A percentile compares a stretch with the other conserved stretches of the same genome.
Evolutionary conservation across 73 alveolate genomes (phyloP).

Genomic region (Paramecium octaurelia): DNA sequence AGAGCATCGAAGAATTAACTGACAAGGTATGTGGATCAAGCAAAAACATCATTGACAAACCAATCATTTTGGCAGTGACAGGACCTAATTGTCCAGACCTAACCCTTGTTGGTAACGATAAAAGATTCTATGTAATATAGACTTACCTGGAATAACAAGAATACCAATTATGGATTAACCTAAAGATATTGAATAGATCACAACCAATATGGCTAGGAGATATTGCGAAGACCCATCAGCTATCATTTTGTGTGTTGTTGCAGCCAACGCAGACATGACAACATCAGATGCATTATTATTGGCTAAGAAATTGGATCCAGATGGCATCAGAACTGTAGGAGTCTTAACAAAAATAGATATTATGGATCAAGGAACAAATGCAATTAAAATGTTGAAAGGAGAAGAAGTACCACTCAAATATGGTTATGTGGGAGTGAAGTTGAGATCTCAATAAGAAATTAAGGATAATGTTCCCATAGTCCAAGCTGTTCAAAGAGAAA

Average conservation of each 20-base stretch:
- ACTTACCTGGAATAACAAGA: slow-evolving; percentile 97
- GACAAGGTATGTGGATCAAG: slow-evolving; percentile 72
- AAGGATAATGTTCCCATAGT: slow-evolving; percentile 69
- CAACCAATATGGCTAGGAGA: slow-evolving; percentile 90
- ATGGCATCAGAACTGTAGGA: slow-evolving; percentile 78
- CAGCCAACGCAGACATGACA: slow-evolving; percentile 78
- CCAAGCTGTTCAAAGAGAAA: slow-evolving; percentile 71
- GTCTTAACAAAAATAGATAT: slow-evolving; percentile 78
- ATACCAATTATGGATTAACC: slow-evolving; percentile 91
- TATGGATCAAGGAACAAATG: slow-evolving; percentile 79
- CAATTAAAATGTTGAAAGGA: slow-evolving; percentile 71
- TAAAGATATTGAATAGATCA: slow-evolving; percentile 84
- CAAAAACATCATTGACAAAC: slow-evolving; percentile 80
- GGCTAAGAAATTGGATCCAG: slow-evolving; percentile 72
- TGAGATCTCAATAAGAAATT: slow-evolving; percentile 77
- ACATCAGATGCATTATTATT: slow-evolving; percentile 74
- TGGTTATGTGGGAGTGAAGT: slow-evolving; percentile 83
- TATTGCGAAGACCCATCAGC: slow-evolving; percentile 85
- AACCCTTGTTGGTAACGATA: slow-evolving; percentile 55
- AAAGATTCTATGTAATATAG: slow-evolving; percentile 51
- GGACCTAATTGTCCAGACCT: slow-evolving; percentile 90
- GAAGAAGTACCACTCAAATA: slow-evolving; percentile 76
- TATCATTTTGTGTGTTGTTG: slow-evolving; percentile 78
- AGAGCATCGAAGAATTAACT: slow-evolving; percentile 71
- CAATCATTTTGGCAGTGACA: slow-evolving; percentile 78